Percentiles rank a stretch among this genome's conserved stretches.
phyloP scores from a whole-genome alignment of 805 yeast species.

The Starmerella stigmatis region DNA sequence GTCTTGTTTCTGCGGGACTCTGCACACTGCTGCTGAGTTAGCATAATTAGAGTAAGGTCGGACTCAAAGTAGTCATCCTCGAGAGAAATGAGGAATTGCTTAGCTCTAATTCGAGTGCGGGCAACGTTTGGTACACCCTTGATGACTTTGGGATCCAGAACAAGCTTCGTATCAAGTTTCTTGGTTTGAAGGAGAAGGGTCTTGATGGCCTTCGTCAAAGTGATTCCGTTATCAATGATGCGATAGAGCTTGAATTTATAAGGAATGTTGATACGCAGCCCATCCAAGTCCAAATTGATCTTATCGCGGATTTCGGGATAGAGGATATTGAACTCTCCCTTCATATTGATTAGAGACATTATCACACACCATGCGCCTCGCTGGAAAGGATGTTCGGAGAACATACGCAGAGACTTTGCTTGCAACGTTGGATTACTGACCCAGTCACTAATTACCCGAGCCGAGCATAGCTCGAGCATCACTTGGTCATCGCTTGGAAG shows the following conservation, averaged over 20 bases:
- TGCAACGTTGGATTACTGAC: conserved; percentile 29
- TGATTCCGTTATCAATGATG: conserved; percentile 67
- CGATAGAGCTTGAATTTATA: conserved; percentile 63
- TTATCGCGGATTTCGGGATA: conserved; percentile 11
- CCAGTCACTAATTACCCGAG: conserved; percentile 11
- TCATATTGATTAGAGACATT: conserved; percentile 25
- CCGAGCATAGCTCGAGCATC: conserved; percentile 37
- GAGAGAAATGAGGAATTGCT: conserved; percentile 49
- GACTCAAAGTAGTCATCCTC: conserved; percentile 89
- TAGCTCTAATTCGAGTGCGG: conserved; percentile 43
- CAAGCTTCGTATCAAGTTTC: conserved; percentile 22
- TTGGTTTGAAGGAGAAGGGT: conserved; percentile 37
- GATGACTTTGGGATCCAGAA: conserved; percentile 25
- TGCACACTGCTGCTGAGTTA: conserved; percentile 41
- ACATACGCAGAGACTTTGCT: conserved; percentile 37
- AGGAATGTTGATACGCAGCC: conserved; percentile 42
- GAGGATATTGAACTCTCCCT: conserved; percentile 19
- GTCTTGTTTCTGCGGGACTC: conserved; percentile 13
- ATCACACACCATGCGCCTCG: conserved; percentile 33
- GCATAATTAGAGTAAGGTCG: conserved; percentile 52
- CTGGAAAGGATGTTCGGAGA: conserved; percentile 42
- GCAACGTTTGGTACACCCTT: conserved; percentile 32
- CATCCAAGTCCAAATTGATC: conserved; percentile 27
- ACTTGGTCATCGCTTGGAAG: conserved; percentile 41
- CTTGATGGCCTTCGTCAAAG: conserved; percentile 52